These are phyloP conservation scores for Chalciporus sp. DNA, from an alignment of 1,284 basidiomycete genomes.

Conservation along the genomic window DNA sequence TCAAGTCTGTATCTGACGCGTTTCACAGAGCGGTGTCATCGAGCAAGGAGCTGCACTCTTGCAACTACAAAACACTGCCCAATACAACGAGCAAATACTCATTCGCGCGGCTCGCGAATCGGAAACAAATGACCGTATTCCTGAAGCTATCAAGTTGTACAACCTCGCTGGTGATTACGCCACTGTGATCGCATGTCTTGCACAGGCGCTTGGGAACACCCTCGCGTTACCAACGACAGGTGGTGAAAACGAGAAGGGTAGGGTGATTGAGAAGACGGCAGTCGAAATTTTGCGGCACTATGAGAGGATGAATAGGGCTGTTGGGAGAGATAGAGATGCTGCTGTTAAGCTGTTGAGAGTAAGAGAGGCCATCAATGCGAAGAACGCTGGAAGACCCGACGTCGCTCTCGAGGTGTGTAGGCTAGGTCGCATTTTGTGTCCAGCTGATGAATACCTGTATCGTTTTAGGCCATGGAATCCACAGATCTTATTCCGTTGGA, in stretches of 20 bases:
- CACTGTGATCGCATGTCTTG: slow-evolving; percentile 87
- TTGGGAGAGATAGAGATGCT: slow-evolving; percentile 77
- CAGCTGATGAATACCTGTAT: neutral
- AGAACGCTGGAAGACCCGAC: slow-evolving; percentile 74
- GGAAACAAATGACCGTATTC: slow-evolving; percentile 77
- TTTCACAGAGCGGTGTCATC: slow-evolving; percentile 76
- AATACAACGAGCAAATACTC: slow-evolving; percentile 86
- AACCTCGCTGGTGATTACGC: slow-evolving; percentile 93
- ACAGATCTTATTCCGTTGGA: slow-evolving; percentile 90
- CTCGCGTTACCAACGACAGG: slow-evolving; percentile 69
- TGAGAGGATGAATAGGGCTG: slow-evolving; percentile 76
- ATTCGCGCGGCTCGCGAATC: slow-evolving; percentile 77
- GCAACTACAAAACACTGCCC: slow-evolving; percentile 67
- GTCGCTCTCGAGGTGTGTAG: slow-evolving; percentile 75
- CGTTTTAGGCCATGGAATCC: slow-evolving; percentile 78
- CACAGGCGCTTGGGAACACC: slow-evolving; percentile 86
- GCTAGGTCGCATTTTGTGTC: neutral
- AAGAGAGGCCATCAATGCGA: slow-evolving; percentile 80
- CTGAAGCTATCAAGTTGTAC: slow-evolving; percentile 94
- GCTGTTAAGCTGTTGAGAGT: slow-evolving; percentile 81
- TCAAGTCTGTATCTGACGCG: slow-evolving; percentile 7
- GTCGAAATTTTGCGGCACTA: slow-evolving; percentile 86
- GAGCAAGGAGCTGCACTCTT: slow-evolving; percentile 83
- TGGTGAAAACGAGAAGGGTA: slow-evolving; percentile 66
- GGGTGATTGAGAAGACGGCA: slow-evolving; percentile 78